Evolutionary conservation across 2,329 filamentous ascomycete genomes (phyloP).

Genomic region (Pestalotiopsis sp.): DNA sequence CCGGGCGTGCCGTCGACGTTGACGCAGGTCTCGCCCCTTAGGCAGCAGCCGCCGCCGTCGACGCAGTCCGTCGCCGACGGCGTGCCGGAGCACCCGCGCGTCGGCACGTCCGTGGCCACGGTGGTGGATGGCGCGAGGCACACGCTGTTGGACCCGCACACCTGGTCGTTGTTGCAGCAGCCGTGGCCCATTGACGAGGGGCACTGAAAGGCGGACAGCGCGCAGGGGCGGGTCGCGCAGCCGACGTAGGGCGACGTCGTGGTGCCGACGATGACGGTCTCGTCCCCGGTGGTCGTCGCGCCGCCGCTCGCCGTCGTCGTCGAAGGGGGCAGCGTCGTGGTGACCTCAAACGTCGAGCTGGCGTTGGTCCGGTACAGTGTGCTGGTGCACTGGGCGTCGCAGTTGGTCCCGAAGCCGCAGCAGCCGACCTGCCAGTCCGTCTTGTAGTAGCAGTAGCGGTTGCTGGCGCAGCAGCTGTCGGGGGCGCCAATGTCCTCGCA

Average conservation of each 20-base stretch:
- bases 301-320: slow-evolving; percentile 20
- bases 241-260: background rate
- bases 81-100: slow-evolving; percentile 6
- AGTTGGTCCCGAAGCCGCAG: slow-evolving; percentile 34
- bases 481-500: slow-evolving; percentile 14
- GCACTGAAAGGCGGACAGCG: slow-evolving; percentile 44
- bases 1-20: slow-evolving; percentile 29
- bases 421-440: slow-evolving; percentile 25
- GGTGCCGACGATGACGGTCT: background rate
- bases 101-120: slow-evolving; percentile 8
- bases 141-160: slow-evolving; percentile 32
- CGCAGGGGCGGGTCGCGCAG: slow-evolving; percentile 24
- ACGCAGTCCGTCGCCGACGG: background rate
- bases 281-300: slow-evolving; percentile 26
- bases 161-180: slow-evolving; percentile 50
- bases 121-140: background rate
- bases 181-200: slow-evolving; percentile 44
- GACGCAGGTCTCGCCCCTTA: slow-evolving; percentile 20
- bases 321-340: slow-evolving; percentile 24
- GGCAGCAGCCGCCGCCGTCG: slow-evolving; percentile 10
- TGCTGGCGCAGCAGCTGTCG: slow-evolving; percentile 27
- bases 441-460: slow-evolving; percentile 35
- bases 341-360: slow-evolving; percentile 21
- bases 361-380: slow-evolving; percentile 31
- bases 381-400: slow-evolving; percentile 32